These are phyloP conservation scores for Fraxinus floribunda DNA, from an alignment of 305 asterid species.

Conservation along the genomic window DNA sequence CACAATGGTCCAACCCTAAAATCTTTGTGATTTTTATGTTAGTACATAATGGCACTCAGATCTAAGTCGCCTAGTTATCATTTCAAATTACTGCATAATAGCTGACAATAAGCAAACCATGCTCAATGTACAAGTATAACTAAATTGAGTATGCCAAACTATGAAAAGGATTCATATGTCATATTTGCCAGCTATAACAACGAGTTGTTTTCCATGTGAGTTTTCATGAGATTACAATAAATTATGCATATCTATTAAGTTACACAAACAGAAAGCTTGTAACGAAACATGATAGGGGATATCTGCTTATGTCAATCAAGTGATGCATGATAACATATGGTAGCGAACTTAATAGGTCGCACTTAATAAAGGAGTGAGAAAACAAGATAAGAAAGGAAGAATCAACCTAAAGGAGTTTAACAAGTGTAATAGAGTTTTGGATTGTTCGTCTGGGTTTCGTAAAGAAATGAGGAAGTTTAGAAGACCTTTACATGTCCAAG, in stretches of 20 bases:
- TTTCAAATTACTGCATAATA: neutral
- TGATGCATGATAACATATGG: neutral
- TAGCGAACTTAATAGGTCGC: neutral
- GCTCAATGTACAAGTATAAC: constrained; percentile 1
- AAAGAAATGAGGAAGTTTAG: neutral
- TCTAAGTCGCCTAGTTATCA: neutral
- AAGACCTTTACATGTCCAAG: neutral
- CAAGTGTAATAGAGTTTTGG: neutral
- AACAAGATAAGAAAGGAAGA: neutral
- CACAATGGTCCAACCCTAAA: constrained; percentile 90
- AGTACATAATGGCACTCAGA: constrained; percentile 19
- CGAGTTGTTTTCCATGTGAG: neutral
- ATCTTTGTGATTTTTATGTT: constrained; percentile 71
- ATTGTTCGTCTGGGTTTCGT: neutral
- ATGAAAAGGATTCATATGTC: neutral
- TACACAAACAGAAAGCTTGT: neutral
- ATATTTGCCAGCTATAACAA: neutral
- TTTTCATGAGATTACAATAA: neutral
- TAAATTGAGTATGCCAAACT: neutral
- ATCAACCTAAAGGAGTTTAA: neutral
- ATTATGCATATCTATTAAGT: neutral
- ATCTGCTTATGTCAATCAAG: neutral
- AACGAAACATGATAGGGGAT: neutral
- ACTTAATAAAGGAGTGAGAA: neutral
- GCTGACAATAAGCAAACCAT: neutral